Evolutionary conservation across 2,329 filamentous ascomycete species (phyloP).

Genomic region (Ophiostoma himal-ulmi): DNA sequence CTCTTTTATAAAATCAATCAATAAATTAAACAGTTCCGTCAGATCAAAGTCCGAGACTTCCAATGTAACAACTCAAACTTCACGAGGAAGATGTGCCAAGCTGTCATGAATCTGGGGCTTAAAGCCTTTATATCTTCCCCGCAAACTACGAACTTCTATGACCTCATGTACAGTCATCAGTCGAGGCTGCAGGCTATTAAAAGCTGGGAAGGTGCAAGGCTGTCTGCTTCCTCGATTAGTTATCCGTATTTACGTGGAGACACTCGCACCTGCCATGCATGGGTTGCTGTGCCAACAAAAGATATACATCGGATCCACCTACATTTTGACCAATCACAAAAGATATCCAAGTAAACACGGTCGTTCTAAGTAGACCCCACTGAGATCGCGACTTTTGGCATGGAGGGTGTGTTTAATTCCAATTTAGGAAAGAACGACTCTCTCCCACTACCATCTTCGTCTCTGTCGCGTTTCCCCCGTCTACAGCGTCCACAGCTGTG

Average conservation of each 20-base stretch:
- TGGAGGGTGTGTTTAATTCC: conserved; percentile 8
- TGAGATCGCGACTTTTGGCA: conserved; percentile 22
- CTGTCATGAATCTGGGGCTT: not conserved
- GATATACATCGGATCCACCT: not conserved
- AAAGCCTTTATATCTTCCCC: not conserved
- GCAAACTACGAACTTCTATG: not conserved
- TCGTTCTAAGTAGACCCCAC: conserved; percentile 19
- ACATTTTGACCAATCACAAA: conserved; percentile 11
- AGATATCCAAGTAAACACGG: conserved; percentile 22
- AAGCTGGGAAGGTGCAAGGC: not conserved
- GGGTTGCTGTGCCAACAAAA: conserved; percentile 25
- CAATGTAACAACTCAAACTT: not conserved
- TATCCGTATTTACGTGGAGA: not conserved
- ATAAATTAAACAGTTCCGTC: not conserved
- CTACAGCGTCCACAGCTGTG: not conserved
- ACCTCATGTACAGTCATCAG: not conserved
- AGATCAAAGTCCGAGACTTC: no score
- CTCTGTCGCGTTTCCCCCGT: not conserved
- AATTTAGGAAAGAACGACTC: conserved; percentile 5
- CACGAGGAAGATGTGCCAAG: not conserved
- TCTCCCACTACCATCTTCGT: not conserved
- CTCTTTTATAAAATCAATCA: not conserved
- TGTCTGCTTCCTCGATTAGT: not conserved
- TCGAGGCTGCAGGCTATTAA: not conserved
- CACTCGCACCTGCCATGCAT: not conserved